A percentile compares a stretch with the other conserved stretches of the same genome.
Conservation (phyloP, 1,284 basidiomycete species). For the Mycosarcoma maydis region DNA sequence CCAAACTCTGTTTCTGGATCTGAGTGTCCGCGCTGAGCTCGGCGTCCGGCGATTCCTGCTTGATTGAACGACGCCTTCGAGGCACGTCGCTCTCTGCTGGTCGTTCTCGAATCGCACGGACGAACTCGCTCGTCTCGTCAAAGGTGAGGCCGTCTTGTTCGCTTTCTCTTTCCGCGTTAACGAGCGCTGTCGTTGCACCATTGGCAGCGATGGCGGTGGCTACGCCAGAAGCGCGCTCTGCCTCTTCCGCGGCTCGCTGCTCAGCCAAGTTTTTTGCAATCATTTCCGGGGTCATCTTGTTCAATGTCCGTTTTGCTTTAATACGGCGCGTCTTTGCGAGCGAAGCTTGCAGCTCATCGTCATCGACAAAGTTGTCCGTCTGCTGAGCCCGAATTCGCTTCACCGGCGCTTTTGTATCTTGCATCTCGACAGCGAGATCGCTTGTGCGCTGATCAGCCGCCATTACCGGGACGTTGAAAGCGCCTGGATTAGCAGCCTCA, state of each 20-base stretch:
- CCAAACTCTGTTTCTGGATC: conserved; percentile 66
- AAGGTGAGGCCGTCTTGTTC: conserved; percentile 74
- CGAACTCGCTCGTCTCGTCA: conserved; percentile 97
- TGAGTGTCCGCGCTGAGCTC: conserved; percentile 67
- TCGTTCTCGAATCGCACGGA: conserved; percentile 79
- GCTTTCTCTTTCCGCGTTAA: neutral
- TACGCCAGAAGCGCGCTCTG: conserved; percentile 68
- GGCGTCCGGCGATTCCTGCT: conserved; percentile 15
- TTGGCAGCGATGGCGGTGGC: conserved; percentile 2
- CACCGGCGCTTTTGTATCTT: conserved; percentile 60
- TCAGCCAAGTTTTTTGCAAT: conserved; percentile 77
- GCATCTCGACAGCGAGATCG: conserved; percentile 73
- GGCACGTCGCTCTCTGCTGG: conserved; percentile 69
- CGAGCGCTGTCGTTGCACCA: neutral
- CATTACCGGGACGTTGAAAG: conserved; percentile 39
- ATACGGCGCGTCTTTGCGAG: conserved; percentile 84
- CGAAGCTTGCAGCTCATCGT: conserved; percentile 95
- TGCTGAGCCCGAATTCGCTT: conserved; percentile 10
- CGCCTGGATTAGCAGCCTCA: conserved; percentile 11
- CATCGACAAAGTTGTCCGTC: conserved; percentile 83
- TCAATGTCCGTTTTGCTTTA: conserved; percentile 77
- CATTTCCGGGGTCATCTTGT: conserved; percentile 84
- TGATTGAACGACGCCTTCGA: conserved; percentile 12
- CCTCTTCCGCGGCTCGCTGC: conserved; percentile 74
- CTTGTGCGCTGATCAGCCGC: neutral